phyloP scores from a whole-genome alignment of 148 eudicot genomes.

The Fallopia convolvulus region DNA sequence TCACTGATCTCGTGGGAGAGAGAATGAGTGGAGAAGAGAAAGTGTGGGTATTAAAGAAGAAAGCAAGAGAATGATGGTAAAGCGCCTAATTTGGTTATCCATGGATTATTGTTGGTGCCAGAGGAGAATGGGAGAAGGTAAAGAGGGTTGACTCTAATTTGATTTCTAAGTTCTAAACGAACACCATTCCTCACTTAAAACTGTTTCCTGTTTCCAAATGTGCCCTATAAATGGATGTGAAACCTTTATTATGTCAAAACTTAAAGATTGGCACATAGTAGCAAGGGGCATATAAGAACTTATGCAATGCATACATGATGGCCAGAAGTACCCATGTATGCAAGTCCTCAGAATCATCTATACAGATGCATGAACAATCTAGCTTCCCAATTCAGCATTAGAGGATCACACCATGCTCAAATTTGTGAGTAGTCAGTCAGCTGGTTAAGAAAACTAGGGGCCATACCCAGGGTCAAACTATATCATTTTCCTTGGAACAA shows the following conservation, averaged over 20 bases:
- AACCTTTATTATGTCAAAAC: not conserved
- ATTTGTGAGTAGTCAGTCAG: not conserved
- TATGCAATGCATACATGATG: not conserved
- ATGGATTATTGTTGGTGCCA: not conserved
- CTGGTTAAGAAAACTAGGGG: not conserved
- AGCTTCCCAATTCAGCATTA: not conserved
- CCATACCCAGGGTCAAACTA: not conserved
- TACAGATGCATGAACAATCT: not conserved
- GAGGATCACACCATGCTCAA: not conserved
- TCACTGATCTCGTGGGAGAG: too few species aligned
- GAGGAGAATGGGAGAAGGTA: not conserved
- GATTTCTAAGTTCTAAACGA: not conserved
- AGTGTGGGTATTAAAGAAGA: too few species aligned
- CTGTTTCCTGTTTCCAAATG: not conserved
- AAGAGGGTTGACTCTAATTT: not conserved
- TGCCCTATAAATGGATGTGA: not conserved
- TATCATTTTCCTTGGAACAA: not conserved
- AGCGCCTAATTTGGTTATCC: not conserved
- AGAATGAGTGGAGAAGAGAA: too few species aligned
- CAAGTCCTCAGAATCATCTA: not conserved
- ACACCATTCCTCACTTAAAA: not conserved
- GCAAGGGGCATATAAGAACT: not conserved
- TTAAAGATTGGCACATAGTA: not conserved
- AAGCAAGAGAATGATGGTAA: too few species aligned
- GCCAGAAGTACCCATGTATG: not conserved